These are phyloP conservation scores for Talaromyces sp. DNA, from an alignment of 2,329 filamentous ascomycete species.

Conservation along the genomic window DNA sequence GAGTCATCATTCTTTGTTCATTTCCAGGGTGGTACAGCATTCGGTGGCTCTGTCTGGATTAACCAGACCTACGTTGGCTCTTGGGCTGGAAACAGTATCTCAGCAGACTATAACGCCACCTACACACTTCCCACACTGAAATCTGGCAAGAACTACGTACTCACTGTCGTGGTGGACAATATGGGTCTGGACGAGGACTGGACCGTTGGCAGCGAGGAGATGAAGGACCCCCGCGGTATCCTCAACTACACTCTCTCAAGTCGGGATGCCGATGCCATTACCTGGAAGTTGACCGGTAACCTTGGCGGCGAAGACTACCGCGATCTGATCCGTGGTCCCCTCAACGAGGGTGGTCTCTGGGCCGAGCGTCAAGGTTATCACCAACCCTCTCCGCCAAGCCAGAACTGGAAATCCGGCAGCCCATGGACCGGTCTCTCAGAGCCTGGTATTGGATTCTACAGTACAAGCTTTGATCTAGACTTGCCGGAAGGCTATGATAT, in stretches of 20 bases:
- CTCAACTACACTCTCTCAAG: conserved; percentile 49
- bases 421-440: conserved; percentile 45
- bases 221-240: conserved; percentile 62
- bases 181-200: conserved; percentile 72
- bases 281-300: conserved; percentile 64
- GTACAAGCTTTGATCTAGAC: conserved; percentile 54
- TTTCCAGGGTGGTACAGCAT: conserved; percentile 69
- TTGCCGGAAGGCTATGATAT: conserved; percentile 59
- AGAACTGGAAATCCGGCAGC: conserved; percentile 36
- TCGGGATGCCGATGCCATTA: conserved; percentile 35
- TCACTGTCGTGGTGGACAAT: conserved; percentile 73
- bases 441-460: conserved; percentile 58
- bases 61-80: conserved; percentile 66
- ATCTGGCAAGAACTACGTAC: conserved; percentile 57
- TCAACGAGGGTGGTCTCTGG: conserved; percentile 61
- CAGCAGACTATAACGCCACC: conserved; percentile 56
- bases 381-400: conserved; percentile 51
- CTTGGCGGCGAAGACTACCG: conserved; percentile 58
- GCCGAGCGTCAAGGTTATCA: conserved; percentile 60
- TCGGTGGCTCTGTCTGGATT: conserved; percentile 69
- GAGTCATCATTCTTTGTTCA: conserved; percentile 61
- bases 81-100: conserved; percentile 59
- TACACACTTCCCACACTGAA: conserved; percentile 59
- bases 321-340: conserved; percentile 56
- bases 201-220: conserved; percentile 60